Percentiles rank a stretch among this genome's conserved stretches.
phyloP scores from a whole-genome alignment of 257 asterid genomes.

The Scutellaria baicalensis region DNA sequence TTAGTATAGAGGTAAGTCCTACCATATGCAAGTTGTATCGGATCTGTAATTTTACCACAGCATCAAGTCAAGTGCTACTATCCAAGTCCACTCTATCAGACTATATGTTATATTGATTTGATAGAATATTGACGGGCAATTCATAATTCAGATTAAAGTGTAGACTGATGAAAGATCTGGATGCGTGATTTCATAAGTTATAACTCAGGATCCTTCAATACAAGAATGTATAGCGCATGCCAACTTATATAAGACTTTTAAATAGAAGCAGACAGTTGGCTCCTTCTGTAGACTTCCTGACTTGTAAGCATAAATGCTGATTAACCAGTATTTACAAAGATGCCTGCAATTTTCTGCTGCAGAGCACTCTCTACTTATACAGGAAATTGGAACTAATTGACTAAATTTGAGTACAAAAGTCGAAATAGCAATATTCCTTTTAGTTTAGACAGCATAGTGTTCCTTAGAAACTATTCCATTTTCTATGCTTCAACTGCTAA shows the following conservation, averaged over 20 bases:
- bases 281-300: not conserved
- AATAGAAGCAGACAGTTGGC: not conserved
- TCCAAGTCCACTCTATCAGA: not conserved
- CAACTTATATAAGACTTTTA: not conserved
- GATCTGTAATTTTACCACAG: not conserved
- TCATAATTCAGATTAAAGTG: not conserved
- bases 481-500: not conserved
- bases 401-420: not conserved
- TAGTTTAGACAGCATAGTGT: not conserved
- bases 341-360: not conserved
- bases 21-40: not conserved
- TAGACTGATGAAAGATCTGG: not conserved
- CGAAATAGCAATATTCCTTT: not conserved
- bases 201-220: not conserved
- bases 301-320: not conserved
- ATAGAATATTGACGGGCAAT: not conserved
- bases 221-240: not conserved
- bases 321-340: not conserved
- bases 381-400: not conserved
- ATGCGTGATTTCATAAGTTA: not conserved
- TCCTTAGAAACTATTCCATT: not conserved
- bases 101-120: not conserved
- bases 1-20: slow-evolving; percentile 59
- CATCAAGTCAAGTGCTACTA: not conserved
- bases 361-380: not conserved